A percentile compares a stretch with the other conserved stretches of the same genome.
These are phyloP conservation scores for Skeletonema potamos DNA, from an alignment of 108 stramenopile genomes.

Conservation along the genomic window DNA sequence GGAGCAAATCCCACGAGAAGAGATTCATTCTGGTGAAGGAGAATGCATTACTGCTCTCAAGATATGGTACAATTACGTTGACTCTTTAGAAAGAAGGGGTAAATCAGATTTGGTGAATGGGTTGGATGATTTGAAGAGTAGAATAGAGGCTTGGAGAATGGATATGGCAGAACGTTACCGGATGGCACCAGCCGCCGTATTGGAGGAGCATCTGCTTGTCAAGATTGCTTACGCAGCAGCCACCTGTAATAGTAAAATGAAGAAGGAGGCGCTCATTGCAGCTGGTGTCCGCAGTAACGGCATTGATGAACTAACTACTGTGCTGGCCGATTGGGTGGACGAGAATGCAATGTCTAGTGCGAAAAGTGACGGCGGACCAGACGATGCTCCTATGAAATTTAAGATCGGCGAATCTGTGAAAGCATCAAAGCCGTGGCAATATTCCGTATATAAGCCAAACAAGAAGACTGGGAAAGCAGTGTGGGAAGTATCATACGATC, in stretches of 20 bases:
- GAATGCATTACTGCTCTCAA: conserved; percentile 67
- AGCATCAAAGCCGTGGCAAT: conserved; percentile 56
- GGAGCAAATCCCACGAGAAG: conserved; percentile 62
- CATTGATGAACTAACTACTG: conserved; percentile 51
- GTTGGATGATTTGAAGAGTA: conserved; percentile 56
- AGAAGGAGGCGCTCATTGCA: conserved; percentile 47
- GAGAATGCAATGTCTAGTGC: conserved; percentile 5
- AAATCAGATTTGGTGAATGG: conserved; percentile 46
- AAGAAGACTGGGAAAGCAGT: conserved; percentile 75
- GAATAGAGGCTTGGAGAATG: conserved; percentile 68
- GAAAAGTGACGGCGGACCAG: not conserved
- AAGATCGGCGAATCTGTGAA: conserved; percentile 21
- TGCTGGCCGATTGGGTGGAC: conserved; percentile 56
- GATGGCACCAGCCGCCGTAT: conserved; percentile 70
- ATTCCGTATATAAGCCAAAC: conserved; percentile 64
- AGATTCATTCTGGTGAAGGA: conserved; percentile 75
- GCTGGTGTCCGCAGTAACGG: conserved; percentile 68
- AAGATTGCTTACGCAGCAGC: conserved; percentile 64
- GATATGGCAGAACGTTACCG: conserved; percentile 51
- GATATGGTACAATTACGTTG: conserved; percentile 63
- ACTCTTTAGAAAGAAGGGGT: conserved; percentile 34
- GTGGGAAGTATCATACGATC: conserved; percentile 74
- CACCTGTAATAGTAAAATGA: conserved; percentile 42
- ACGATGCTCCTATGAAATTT: conserved; percentile 1
- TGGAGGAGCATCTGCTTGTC: conserved; percentile 64